Conservation (phyloP, 441 rosid species). For the Erodium moschatum region DNA sequence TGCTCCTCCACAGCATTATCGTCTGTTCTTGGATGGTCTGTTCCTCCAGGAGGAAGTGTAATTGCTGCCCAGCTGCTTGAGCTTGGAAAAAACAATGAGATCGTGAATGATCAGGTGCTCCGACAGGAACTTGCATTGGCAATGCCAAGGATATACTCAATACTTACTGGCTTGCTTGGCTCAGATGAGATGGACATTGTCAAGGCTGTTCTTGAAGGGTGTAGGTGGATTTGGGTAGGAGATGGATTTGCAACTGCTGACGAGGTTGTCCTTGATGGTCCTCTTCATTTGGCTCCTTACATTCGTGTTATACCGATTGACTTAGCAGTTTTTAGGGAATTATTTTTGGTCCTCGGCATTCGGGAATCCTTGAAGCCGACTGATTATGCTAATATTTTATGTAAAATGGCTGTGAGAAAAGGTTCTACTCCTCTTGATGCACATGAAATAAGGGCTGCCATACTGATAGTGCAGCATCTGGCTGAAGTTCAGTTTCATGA, state of each 20-base stretch:
- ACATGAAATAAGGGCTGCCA: conserved; percentile 77
- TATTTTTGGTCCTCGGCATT: conserved; percentile 83
- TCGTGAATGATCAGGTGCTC: conserved; percentile 63
- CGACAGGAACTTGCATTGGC: conserved; percentile 86
- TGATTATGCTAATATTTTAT: conserved; percentile 78
- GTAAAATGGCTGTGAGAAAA: conserved; percentile 70
- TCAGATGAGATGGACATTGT: conserved; percentile 98
- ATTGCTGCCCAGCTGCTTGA: conserved; percentile 98
- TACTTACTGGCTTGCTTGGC: conserved; percentile 60
- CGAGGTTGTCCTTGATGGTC: conserved; percentile 97
- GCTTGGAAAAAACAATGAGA: conserved; percentile 93
- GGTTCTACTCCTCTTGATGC: conserved; percentile 64
- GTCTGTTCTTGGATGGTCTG: conserved; percentile 85
- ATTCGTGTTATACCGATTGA: conserved; percentile 87
- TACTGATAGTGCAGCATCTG: conserved; percentile 80
- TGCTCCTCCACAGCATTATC: conserved; percentile 94
- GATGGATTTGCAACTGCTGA: conserved; percentile 91
- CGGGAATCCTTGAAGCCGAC: conserved; percentile 73
- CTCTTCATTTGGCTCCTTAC: conserved; percentile 92
- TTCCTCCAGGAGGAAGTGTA: conserved; percentile 89
- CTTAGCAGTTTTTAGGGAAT: conserved; percentile 79
- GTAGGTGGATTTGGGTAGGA: conserved; percentile 99
- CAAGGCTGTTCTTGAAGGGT: conserved; percentile 95
- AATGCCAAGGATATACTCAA: conserved; percentile 84
- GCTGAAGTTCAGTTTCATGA: conserved; percentile 72